Conservation (phyloP, 352 stramenopile species). For the Phytophthora pluvialis region DNA sequence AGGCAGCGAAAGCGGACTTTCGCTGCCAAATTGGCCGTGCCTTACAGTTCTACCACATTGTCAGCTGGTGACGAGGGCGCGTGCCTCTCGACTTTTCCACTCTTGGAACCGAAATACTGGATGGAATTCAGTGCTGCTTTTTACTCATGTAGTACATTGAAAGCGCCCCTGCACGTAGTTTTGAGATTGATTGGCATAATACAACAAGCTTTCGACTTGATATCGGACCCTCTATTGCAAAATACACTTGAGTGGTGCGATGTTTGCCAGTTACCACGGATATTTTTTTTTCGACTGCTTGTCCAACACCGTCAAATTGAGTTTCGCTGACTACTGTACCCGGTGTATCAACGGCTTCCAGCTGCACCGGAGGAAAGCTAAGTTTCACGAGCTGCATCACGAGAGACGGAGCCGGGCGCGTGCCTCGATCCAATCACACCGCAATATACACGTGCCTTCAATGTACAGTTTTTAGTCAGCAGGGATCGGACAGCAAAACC, state of each 20-base stretch:
- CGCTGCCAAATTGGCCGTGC: background rate
- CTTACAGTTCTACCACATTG: background rate
- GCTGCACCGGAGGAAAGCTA: constrained; percentile 21
- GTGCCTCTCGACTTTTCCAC: constrained; percentile 6
- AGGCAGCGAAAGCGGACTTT: background rate
- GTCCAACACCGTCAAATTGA: background rate
- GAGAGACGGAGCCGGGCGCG: constrained; percentile 27
- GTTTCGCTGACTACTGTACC: background rate
- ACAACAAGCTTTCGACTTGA: background rate
- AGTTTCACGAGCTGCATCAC: constrained; percentile 1
- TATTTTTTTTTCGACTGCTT: too few relatives aligned
- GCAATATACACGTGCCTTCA: constrained; percentile 8
- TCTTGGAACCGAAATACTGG: background rate
- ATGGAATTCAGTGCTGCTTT: constrained; percentile 13
- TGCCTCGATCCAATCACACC: constrained; percentile 32
- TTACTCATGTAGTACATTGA: constrained; percentile 8
- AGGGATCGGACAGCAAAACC: constrained; percentile 26
- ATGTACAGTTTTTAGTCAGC: constrained; percentile 28
- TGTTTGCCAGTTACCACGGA: too few relatives aligned
- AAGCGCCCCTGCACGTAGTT: background rate
- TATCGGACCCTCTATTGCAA: background rate
- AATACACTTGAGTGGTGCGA: too few relatives aligned
- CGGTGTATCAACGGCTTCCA: background rate
- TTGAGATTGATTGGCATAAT: background rate
- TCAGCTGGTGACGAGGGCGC: constrained; percentile 18